Evolutionary conservation across 75 land plant genomes (phyloP), one percentile per base, ranked within the genome.

Genomic region (Pinus tabuliformis): DNA sequence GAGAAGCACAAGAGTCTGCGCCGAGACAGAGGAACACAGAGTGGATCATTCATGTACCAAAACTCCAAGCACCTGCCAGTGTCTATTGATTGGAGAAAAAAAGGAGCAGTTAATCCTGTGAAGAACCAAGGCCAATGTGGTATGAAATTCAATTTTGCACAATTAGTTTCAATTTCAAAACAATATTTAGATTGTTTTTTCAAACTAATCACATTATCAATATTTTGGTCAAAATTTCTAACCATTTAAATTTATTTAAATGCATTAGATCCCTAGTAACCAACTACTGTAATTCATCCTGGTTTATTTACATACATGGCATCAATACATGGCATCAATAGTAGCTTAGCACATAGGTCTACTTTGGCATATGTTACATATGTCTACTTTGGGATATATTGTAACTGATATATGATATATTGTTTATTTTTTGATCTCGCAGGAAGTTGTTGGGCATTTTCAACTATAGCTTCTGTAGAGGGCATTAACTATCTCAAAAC

Each of bases 61-160:
- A 39, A 62, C 17, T 14, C 16, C 6, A 22, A 24, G 33, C 24
- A 9, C 26, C 6, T 85, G n/a, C 86, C 89, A 5, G 59, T 57
- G 57, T 76, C 85, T 1, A 73, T 86, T 5, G 89, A 87, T 73
- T 87, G 89, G 86, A 78, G 86, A 24, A 73, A 78, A 72, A 81
- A 78, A 33, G 89, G 89, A 6, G 89, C 89, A 20, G 89, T 87
- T 15, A 74, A 81, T 18, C 21, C 42, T 28, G 83, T 84, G 22
- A 87, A 84, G 71, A 63, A 86, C 81, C 88, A 86, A 79, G 88
- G 85, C 24, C 63, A 74, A 33, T 86, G 88, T 56, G 88, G 88
- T 80, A 83, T 21, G 20, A 21, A 18, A 7, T 15, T 60, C 62
- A 60, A 60, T 6, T 21, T 60, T 60, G 1, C 18, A 20, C n/a